These are phyloP conservation scores for Scheffersomyces lignosus DNA, from an alignment of 805 yeast genomes.

Conservation along the genomic window DNA sequence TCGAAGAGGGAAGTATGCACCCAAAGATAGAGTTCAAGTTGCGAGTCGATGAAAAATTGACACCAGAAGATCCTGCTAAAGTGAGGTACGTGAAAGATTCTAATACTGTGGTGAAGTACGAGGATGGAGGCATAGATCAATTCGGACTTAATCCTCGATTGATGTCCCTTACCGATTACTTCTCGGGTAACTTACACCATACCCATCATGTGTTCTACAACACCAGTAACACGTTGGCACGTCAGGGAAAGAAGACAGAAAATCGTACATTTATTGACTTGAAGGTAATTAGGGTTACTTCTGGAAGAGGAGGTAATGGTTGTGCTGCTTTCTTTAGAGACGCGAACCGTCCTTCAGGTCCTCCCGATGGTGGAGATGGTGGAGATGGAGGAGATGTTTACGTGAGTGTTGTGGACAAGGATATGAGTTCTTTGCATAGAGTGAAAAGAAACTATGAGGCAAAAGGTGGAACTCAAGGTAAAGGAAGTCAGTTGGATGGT, in stretches of 20 bases:
- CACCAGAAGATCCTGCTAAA: neutral
- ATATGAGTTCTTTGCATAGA: slow-evolving; percentile 69
- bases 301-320: slow-evolving; percentile 93
- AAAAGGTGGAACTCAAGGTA: slow-evolving; percentile 69
- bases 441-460: slow-evolving; percentile 70
- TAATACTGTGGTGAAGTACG: slow-evolving; percentile 6
- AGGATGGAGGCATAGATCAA: slow-evolving; percentile 19
- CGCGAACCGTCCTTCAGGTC: slow-evolving; percentile 81
- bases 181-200: slow-evolving; percentile 41
- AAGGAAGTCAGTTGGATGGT: slow-evolving; percentile 82
- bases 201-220: slow-evolving; percentile 38
- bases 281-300: slow-evolving; percentile 59
- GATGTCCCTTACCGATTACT: slow-evolving; percentile 37
- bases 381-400: slow-evolving; percentile 90
- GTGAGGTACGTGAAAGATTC: neutral
- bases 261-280: slow-evolving; percentile 55
- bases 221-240: slow-evolving; percentile 20
- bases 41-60: neutral
- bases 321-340: slow-evolving; percentile 83
- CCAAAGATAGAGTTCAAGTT: neutral
- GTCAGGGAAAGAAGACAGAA: slow-evolving; percentile 34
- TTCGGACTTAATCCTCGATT: slow-evolving; percentile 13
- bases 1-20: neutral
- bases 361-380: slow-evolving; percentile 99
- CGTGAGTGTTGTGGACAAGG: slow-evolving; percentile 69